Conservation (phyloP, 495 filamentous ascomycete genomes). For the Bacidia gigantensis region DNA sequence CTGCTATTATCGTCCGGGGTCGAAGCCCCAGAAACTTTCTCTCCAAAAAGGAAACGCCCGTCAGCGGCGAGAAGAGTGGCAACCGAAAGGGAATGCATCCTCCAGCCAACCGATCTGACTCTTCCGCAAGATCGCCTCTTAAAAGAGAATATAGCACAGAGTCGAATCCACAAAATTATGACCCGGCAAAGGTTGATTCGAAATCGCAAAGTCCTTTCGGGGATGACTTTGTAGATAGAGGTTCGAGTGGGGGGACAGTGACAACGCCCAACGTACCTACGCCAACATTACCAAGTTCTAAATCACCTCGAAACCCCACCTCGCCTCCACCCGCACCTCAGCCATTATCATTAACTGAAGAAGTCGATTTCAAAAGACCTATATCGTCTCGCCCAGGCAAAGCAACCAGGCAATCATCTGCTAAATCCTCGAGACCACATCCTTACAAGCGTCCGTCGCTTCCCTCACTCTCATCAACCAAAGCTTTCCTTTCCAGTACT, state of each 20-base stretch:
- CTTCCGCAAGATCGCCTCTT: slow-evolving; percentile 36
- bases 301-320: slow-evolving; percentile 18
- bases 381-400: slow-evolving; percentile 10
- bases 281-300: slow-evolving; percentile 15
- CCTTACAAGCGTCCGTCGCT: slow-evolving; percentile 25
- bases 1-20: slow-evolving; percentile 64
- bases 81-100: slow-evolving; percentile 39
- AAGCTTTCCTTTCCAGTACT: slow-evolving; percentile 21
- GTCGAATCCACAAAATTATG: slow-evolving; percentile 21
- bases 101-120: slow-evolving; percentile 29
- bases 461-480: slow-evolving; percentile 24
- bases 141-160: slow-evolving; percentile 37
- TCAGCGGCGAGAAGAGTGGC: slow-evolving; percentile 55
- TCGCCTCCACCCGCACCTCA: slow-evolving; percentile 28
- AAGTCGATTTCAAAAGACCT: slow-evolving; percentile 10
- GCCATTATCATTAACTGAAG: slow-evolving; percentile 6
- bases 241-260: slow-evolving; percentile 19
- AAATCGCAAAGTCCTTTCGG: slow-evolving; percentile 5
- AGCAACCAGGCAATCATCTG: slow-evolving; percentile 16
- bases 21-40: slow-evolving; percentile 72
- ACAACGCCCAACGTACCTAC: slow-evolving; percentile 27
- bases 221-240: slow-evolving; percentile 1
- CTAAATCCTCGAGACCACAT: slow-evolving; percentile 19
- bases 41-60: slow-evolving; percentile 59
- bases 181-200: slow-evolving; percentile 18